These are phyloP conservation scores for Sisymbrium altissimum DNA, from an alignment of 345 rosid species.

Conservation along the genomic window DNA sequence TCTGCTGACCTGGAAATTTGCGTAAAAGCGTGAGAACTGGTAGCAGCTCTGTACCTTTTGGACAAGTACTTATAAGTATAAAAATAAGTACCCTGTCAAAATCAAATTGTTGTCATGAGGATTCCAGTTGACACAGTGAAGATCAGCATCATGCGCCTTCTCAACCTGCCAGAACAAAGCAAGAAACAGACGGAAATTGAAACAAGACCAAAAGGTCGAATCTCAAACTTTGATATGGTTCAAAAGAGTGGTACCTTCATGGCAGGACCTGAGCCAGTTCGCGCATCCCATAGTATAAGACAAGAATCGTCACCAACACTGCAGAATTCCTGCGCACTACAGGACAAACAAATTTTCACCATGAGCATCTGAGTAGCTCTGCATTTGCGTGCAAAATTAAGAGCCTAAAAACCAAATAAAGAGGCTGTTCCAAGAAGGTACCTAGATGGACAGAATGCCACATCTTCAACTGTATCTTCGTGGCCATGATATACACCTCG, in stretches of 20 bases:
- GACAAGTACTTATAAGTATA: not conserved
- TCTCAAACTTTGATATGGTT: not conserved
- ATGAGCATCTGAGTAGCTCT: constrained; percentile 12
- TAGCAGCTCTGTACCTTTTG: not conserved
- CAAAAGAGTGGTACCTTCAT: constrained; percentile 49
- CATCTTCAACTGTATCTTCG: constrained; percentile 92
- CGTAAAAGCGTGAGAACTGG: not conserved
- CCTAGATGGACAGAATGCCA: constrained; percentile 89
- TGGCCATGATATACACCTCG: constrained; percentile 84
- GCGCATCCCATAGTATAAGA: constrained; percentile 96
- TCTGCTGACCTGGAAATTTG: constrained; percentile 73
- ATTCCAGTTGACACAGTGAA: constrained; percentile 96
- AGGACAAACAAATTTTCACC: constrained; percentile 29
- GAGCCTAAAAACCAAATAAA: not conserved
- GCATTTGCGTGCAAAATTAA: not conserved
- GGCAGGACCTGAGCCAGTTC: constrained; percentile 63
- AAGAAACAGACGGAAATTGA: not conserved
- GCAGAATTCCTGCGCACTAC: constrained; percentile 86
- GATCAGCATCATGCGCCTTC: constrained; percentile 87
- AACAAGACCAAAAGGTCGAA: not conserved
- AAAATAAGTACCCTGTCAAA: constrained; percentile 66
- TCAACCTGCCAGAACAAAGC: constrained; percentile 56
- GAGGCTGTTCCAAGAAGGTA: constrained; percentile 27
- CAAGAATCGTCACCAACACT: constrained; percentile 98
- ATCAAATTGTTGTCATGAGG: constrained; percentile 77